Conservation (phyloP, 1,139 yeast species). For the Scheffersomyces quercinus region DNA sequence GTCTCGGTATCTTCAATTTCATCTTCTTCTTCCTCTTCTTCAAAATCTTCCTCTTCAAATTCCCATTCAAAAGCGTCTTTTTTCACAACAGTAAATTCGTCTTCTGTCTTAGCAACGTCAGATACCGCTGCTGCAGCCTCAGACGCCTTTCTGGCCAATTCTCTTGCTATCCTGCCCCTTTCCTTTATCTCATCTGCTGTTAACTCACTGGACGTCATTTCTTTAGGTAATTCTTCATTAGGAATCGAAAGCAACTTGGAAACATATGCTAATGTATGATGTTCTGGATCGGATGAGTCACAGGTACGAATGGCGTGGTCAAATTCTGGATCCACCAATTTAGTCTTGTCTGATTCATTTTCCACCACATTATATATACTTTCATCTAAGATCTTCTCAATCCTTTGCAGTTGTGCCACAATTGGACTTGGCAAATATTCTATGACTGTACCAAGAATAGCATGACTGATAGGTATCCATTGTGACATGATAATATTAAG, state of each 20-base stretch:
- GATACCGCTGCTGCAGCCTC: slow-evolving; percentile 52
- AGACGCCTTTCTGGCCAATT: slow-evolving; percentile 66
- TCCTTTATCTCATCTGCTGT: slow-evolving; percentile 65
- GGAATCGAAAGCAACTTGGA: slow-evolving; percentile 90
- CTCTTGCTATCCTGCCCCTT: slow-evolving; percentile 68
- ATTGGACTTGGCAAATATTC: slow-evolving; percentile 84
- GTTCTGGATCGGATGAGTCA: slow-evolving; percentile 47
- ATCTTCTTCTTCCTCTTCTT: slow-evolving; percentile 42
- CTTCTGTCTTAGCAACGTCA: slow-evolving; percentile 8
- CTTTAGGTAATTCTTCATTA: slow-evolving; percentile 70
- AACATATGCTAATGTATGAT: slow-evolving; percentile 77
- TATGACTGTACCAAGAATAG: slow-evolving; percentile 80
- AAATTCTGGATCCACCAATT: slow-evolving; percentile 48
- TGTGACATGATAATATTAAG: slow-evolving; percentile 78
- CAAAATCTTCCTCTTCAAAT: slow-evolving; percentile 41
- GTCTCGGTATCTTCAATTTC: slow-evolving; percentile 55
- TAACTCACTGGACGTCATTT: slow-evolving; percentile 24
- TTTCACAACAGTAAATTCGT: slow-evolving; percentile 11
- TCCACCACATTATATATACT: slow-evolving; percentile 39
- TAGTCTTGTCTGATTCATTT: slow-evolving; percentile 14
- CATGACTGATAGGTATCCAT: slow-evolving; percentile 92
- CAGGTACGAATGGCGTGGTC: slow-evolving; percentile 63
- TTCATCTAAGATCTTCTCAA: slow-evolving; percentile 64
- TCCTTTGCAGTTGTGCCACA: slow-evolving; percentile 69
- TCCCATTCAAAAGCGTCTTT: slow-evolving; percentile 47